Conservation (phyloP, 306 rosid genomes). For the Rosa persica region DNA sequence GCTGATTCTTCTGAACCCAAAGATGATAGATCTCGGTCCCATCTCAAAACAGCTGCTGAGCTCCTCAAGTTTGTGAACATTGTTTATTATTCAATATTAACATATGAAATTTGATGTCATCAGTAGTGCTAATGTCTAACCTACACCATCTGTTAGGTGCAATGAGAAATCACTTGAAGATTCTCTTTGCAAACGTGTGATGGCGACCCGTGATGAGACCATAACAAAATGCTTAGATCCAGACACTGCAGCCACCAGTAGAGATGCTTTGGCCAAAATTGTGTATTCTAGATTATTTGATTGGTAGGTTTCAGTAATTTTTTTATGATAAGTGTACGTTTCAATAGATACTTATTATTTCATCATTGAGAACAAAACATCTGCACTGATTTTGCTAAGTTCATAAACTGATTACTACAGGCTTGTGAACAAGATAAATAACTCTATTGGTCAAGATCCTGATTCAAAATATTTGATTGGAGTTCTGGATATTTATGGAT, state of each 20-base stretch:
- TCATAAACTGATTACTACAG: slow-evolving; percentile 43
- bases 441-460: slow-evolving; percentile 93
- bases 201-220: slow-evolving; percentile 92
- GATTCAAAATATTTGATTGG: slow-evolving; percentile 77
- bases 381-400: slow-evolving; percentile 1
- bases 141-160: slow-evolving; percentile 57
- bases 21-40: slow-evolving; percentile 70
- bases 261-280: slow-evolving; percentile 91
- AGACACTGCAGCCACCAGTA: slow-evolving; percentile 62
- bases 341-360: slow-evolving; percentile 5
- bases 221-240: slow-evolving; percentile 83
- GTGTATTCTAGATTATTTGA: slow-evolving; percentile 88
- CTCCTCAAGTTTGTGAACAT: slow-evolving; percentile 58
- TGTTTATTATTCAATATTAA: neutral
- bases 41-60: slow-evolving; percentile 77
- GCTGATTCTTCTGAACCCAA: slow-evolving; percentile 86
- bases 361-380: neutral
- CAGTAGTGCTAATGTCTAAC: slow-evolving; percentile 24
- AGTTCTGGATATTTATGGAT: slow-evolving; percentile 97
- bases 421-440: slow-evolving; percentile 88
- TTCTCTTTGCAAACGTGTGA: slow-evolving; percentile 88
- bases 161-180: slow-evolving; percentile 79
- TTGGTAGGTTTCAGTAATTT: slow-evolving; percentile 48
- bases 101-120: slow-evolving; percentile 12
- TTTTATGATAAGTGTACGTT: neutral